Evolutionary conservation across 352 stramenopile species (phyloP), one percentile per base, ranked within the genome.

Genomic region (Phytophthora sansomeana): DNA sequence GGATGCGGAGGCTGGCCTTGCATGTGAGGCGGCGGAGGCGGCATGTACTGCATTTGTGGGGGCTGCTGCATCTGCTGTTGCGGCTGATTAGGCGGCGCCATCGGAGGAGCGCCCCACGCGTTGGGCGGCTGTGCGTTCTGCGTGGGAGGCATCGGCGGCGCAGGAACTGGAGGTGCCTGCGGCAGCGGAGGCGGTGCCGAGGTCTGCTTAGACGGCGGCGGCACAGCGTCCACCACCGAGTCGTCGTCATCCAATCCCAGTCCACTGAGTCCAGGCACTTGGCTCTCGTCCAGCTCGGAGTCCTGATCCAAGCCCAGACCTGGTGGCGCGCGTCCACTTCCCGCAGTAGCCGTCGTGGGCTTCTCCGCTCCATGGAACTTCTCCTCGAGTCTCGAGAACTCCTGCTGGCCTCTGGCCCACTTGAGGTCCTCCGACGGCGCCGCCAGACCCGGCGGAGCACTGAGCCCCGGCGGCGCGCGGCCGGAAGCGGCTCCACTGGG

Each of bases 201-300:
- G n/a, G n/a, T n/a, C 32, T 74, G 67, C 13, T 64, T 57, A 2
- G 57, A 49, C 5, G 43, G 30, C 21, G 53, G 24, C 41, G 51
- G 17, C 21, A 63, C 51, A 17, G 32, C 32, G 11, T 50, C 52
- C 5, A 41, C 65, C 4, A 58, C 35, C 1, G 62, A 47, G 33
- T 95, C 83, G 51, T 92, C 85, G 33, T 96, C 87, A 49, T 92
- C 83, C 11, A 96, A 74, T 2, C 85, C 85, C 11, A 96, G 69
- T 30, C 78, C 72, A 14, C 81, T 72, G 11, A 93, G 72, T 16
- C 80, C 82, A 26, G 81, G 80, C 28, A 93, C 76, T 74, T 90
- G 78, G 59, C 66, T 89, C 50, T 90, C 83, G 54, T 93, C 85
- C 16, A 87, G 43, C 26, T 93, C 85, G 0, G 55, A 51, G 5